A percentile compares a stretch with the other conserved stretches of the same genome.
Evolutionary conservation across 495 filamentous ascomycete genomes (phyloP).

Genomic region (Penicillium cinerascens): DNA sequence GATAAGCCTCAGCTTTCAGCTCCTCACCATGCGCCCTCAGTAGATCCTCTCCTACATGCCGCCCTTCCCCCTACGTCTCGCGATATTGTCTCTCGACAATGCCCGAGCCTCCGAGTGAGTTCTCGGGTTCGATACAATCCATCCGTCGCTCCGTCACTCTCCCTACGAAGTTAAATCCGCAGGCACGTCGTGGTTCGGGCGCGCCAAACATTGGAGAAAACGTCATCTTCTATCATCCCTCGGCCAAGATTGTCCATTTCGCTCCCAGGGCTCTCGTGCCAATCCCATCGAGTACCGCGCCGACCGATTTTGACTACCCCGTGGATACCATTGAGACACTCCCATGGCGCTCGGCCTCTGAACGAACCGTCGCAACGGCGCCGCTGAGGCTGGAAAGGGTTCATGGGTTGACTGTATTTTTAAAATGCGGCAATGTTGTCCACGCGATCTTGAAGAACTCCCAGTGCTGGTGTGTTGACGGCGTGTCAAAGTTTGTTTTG

Average conservation of each 20-base stretch:
- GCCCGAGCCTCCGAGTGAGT: constrained; percentile 37
- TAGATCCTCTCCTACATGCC: constrained; percentile 16
- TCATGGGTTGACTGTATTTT: constrained; percentile 75
- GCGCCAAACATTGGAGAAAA: constrained; percentile 52
- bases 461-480: constrained; percentile 90
- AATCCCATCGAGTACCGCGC: constrained; percentile 39
- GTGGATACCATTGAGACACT: constrained; percentile 51
- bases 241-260: constrained; percentile 64
- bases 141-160: constrained; percentile 59
- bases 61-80: constrained; percentile 12
- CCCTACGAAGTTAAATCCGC: constrained; percentile 46
- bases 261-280: constrained; percentile 41
- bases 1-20: constrained; percentile 7
- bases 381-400: constrained; percentile 76
- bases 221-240: constrained; percentile 66
- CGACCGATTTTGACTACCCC: constrained; percentile 46
- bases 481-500: constrained; percentile 75
- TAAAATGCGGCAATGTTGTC: constrained; percentile 75
- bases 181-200: constrained; percentile 31
- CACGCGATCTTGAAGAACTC: constrained; percentile 84
- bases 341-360: constrained; percentile 70
- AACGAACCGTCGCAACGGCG: constrained; percentile 78
- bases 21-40: constrained; percentile 12
- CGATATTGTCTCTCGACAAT: constrained; percentile 19
- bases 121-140: constrained; percentile 32